Evolutionary conservation across 2,329 filamentous ascomycete species (phyloP), one percentile per base, ranked within the genome.

Genomic region (Pseudogymnoascus sp.): DNA sequence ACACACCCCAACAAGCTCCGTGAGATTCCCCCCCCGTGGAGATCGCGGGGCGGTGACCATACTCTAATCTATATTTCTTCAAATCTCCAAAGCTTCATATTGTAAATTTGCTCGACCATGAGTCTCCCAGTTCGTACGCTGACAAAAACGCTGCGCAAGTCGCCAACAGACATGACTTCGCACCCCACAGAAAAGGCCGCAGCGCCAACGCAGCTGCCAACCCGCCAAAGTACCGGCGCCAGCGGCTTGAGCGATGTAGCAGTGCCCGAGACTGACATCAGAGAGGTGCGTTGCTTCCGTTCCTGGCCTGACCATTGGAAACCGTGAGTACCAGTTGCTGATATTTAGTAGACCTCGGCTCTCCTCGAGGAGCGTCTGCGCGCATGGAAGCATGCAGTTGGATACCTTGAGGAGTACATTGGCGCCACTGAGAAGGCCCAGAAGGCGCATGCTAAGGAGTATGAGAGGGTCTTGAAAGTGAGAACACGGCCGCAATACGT

Each of bases 321-420:
- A 36, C 41, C n/a, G 9, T 2, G 11, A n/a, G n/a, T 35, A 28
- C 11, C 20, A 35, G 30, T 14, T 12, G 20, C 28, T 37, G 28
- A 35, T 14, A n/a, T 30, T 18, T 37, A 7, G n/a, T 66, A 90
- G 87, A 89, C 88, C 20, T 86, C 87, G n/a, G 86, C 83, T 39
- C 82, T 97, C 58, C 87, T 99, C 65, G 81, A 87, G 61, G 91
- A 97, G 78, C 86, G 94, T 66, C 81, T 99, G 64, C 88, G 90
- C 70, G 94, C 94, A 54, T 99, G 92, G 92, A 97, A 97, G 74
- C 93, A 97, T 74, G 90, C 92, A 64, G 90, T 92, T 65, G 90
- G 81, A 61, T 93, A 96, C 72, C 81, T 99, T 57, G 92, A 97
- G 75, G 91, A 96, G 59, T 99, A 97, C 74, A 81, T 97, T 70